These are phyloP conservation scores for Ceratocystis smalleyi DNA, from an alignment of 2,329 filamentous ascomycete genomes.

Conservation along the genomic window DNA sequence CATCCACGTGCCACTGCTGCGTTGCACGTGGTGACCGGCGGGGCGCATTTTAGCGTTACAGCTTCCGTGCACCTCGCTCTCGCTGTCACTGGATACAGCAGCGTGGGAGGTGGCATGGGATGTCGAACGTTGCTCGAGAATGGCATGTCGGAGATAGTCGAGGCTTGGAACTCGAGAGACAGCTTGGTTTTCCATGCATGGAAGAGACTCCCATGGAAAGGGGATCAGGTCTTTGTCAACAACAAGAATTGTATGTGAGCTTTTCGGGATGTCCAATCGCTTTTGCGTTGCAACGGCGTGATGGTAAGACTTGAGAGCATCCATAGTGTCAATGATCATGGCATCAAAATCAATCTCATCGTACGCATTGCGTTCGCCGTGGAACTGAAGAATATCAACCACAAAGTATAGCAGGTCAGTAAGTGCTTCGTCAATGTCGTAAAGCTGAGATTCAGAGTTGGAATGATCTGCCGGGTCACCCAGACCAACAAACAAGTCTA, in stretches of 20 bases:
- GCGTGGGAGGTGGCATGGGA: slow-evolving; percentile 1
- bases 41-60: slow-evolving; percentile 17
- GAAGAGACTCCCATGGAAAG: slow-evolving; percentile 92
- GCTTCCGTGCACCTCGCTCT: slow-evolving; percentile 18
- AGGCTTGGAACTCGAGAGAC: slow-evolving; percentile 82
- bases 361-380: slow-evolving; percentile 89
- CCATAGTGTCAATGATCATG: slow-evolving; percentile 76
- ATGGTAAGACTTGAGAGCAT: slow-evolving; percentile 70
- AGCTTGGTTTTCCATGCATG: slow-evolving; percentile 62
- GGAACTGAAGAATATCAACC: slow-evolving; percentile 89
- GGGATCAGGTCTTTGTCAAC: slow-evolving; percentile 80
- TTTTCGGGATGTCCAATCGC: slow-evolving; percentile 26
- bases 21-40: slow-evolving; percentile 39
- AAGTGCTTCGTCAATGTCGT: slow-evolving; percentile 74
- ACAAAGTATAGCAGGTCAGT: slow-evolving; percentile 91
- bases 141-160: slow-evolving; percentile 60
- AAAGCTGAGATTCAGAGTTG: slow-evolving; percentile 46
- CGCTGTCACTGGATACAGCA: slow-evolving; percentile 6
- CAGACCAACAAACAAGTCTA: slow-evolving; percentile 79
- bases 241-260: slow-evolving; percentile 66
- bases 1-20: slow-evolving; percentile 53
- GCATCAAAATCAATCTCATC: slow-evolving; percentile 93
- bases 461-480: slow-evolving; percentile 61
- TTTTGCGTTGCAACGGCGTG: slow-evolving; percentile 26
- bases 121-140: slow-evolving; percentile 38